These are phyloP conservation scores for Fusarium subglutinans DNA, from an alignment of 2,329 filamentous ascomycete genomes.

Conservation along the genomic window DNA sequence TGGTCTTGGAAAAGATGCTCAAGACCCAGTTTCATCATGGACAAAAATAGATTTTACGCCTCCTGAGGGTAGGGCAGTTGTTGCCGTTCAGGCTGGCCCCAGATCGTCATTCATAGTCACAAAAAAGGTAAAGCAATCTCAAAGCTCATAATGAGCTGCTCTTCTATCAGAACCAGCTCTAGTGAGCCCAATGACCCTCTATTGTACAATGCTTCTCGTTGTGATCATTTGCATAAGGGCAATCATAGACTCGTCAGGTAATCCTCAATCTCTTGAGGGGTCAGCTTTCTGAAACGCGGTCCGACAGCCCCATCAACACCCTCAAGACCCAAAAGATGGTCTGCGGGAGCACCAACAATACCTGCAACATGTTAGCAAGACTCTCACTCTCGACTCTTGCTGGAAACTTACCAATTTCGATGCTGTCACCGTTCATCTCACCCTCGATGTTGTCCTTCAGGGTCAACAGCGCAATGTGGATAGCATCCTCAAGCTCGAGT, in stretches of 20 bases:
- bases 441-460: slow-evolving; percentile 99
- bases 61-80: slow-evolving; percentile 42
- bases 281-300: slow-evolving; percentile 92
- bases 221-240: slow-evolving; percentile 35
- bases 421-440: slow-evolving; percentile 98
- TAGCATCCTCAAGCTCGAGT: slow-evolving; percentile 95
- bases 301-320: slow-evolving; percentile 86
- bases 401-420: slow-evolving; percentile 83
- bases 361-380: slow-evolving; percentile 60
- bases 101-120: slow-evolving; percentile 61
- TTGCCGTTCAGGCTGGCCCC: slow-evolving; percentile 59
- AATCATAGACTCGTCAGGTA: slow-evolving; percentile 96
- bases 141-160: slow-evolving; percentile 17
- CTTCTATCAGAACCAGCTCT: slow-evolving; percentile 42
- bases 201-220: slow-evolving; percentile 56
- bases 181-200: slow-evolving; percentile 55
- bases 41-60: slow-evolving; percentile 46
- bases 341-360: slow-evolving; percentile 93
- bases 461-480: slow-evolving; percentile 96
- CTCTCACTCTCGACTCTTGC: no score
- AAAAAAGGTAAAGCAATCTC: slow-evolving; percentile 26
- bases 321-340: slow-evolving; percentile 91
- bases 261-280: slow-evolving; percentile 98
- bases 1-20: slow-evolving; percentile 50
- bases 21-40: slow-evolving; percentile 48